Conservation (phyloP, 164 flowering plant genomes). For the Stephania cephalantha region DNA sequence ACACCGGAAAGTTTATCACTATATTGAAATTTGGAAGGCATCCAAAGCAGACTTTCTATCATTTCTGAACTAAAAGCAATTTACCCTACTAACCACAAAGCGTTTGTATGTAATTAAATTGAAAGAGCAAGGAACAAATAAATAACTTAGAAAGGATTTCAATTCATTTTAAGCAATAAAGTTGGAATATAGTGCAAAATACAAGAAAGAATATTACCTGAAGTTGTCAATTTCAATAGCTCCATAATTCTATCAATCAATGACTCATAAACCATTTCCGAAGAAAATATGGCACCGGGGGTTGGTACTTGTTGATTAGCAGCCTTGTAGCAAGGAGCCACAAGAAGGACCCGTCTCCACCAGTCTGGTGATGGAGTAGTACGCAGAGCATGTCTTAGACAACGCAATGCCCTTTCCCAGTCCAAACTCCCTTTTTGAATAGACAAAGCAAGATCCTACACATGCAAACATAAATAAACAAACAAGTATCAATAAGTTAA, state of each 20-base stretch:
- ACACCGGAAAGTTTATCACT: too few species aligned
- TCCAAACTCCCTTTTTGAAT: constrained; percentile 87
- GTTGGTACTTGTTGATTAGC: constrained; percentile 44
- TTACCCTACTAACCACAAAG: neutral
- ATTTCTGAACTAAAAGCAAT: too few species aligned
- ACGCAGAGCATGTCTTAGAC: constrained; percentile 89
- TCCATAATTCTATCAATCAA: constrained; percentile 80
- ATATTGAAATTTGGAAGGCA: neutral
- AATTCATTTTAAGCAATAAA: neutral
- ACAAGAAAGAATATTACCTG: constrained; percentile 46
- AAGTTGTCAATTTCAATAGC: constrained; percentile 66
- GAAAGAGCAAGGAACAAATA: neutral
- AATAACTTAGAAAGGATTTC: neutral
- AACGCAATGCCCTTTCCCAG: constrained; percentile 98
- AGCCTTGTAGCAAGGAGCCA: constrained; percentile 74
- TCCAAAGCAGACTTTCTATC: neutral
- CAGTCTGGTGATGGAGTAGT: constrained; percentile 98
- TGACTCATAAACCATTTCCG: constrained; percentile 95
- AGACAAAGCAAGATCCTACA: constrained; percentile 75
- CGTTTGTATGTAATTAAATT: neutral
- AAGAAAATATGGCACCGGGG: constrained; percentile 91
- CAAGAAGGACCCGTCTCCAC: constrained; percentile 95
- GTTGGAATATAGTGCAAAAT: neutral
- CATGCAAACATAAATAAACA: neutral
- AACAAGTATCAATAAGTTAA: neutral